Percentiles rank a stretch among this genome's conserved stretches.
Conservation (phyloP, 495 filamentous ascomycete genomes). For the Haplographium delicatum region DNA sequence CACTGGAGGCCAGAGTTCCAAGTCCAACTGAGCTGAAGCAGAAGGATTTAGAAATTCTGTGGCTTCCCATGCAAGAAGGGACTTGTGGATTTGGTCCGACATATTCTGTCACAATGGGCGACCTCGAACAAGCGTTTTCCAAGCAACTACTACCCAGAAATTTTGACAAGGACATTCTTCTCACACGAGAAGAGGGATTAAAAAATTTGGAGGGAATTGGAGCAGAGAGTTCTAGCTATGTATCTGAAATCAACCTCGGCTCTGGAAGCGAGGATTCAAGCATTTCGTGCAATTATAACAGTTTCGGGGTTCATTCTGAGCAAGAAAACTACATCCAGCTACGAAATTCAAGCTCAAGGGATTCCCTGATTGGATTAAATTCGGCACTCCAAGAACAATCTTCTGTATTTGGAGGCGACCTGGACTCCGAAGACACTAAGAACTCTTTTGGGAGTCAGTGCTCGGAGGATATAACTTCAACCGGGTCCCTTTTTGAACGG, state of each 20-base stretch:
- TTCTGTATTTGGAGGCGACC: slow-evolving; percentile 1
- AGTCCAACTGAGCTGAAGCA: not conserved
- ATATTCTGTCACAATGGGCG: no score
- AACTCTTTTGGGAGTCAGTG: slow-evolving; percentile 9
- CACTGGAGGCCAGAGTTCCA: slow-evolving; percentile 2
- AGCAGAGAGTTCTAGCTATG: no score
- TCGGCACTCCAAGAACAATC: not conserved
- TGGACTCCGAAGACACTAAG: not conserved
- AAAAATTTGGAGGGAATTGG: no score
- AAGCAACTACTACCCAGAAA: no score
- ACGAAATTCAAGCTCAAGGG: not conserved
- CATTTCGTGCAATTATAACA: not conserved
- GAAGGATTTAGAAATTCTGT: slow-evolving; percentile 10
- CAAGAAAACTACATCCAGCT: not conserved
- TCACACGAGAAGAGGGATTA: no score
- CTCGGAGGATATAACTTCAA: no score
- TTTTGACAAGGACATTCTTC: no score
- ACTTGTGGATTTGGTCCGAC: no score
- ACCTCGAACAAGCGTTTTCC: no score
- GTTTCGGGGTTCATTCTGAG: not conserved
- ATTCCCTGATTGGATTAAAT: not conserved
- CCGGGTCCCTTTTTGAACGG: no score
- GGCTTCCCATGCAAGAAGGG: slow-evolving; percentile 5
- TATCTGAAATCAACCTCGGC: not conserved
- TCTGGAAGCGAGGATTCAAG: not conserved